Evolutionary conservation across 108 stramenopile genomes (phyloP), one percentile per base, ranked within the genome.

Genomic region (Skeletonema grethae): DNA sequence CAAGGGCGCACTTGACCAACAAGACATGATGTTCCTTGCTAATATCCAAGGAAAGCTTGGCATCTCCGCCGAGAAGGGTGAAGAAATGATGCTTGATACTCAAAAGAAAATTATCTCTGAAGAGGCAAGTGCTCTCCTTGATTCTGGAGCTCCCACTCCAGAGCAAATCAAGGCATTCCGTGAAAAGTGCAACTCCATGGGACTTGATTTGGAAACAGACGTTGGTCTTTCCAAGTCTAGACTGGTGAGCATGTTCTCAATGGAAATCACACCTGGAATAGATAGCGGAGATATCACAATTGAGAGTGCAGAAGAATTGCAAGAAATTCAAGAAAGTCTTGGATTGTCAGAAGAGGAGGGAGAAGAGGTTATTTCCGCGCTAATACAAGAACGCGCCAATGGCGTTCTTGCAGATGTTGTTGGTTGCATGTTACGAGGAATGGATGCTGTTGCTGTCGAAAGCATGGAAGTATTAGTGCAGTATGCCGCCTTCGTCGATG

Each of bases 11-110:
- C 70, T 96, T 57, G 95, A 96, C 67, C 93, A 96, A 76, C 95
- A 96, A 75, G 95, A 96, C 57, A 93, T 96, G 91, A 96, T 96
- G 95, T 91, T 92, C 85, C 83, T 96, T 18, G 90, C 90, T 12
- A 92, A 91, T 63, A 92, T 96, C 30, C 91, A 94, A 70, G 79
- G 65, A 25, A 94, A 91, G 84, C 85, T 96, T 45, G 87, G 87
- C 32, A 76, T 96, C 7, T 77, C 92, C 5, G 76, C 87, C 15
- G 90, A 96, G 59, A 69, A 89, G 45, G 79, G 88, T 28, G 95
- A 94, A 63, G 79, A 83, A 63, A 73, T 96, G 74, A 57, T 96
- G 57, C 65, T 87, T 30, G 65, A 82, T 43, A 79, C 92, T 5
- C 95, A 96, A 64, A 92, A 88, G 78, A 96, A 92, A 75, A 67